Evolutionary conservation across 331 rosid genomes (phyloP).

Genomic region (Malus hybrid): DNA sequence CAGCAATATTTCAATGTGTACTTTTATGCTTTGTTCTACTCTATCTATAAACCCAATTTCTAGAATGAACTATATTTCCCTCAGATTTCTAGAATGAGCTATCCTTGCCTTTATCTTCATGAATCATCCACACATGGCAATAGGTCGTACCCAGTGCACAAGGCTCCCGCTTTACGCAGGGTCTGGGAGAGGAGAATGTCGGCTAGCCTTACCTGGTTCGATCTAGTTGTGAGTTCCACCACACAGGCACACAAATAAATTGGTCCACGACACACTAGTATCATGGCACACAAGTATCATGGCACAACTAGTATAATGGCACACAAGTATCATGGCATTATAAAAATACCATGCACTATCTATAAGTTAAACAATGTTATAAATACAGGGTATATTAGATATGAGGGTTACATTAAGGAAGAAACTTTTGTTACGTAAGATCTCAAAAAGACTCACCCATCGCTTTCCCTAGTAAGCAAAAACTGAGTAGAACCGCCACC

Average conservation of each 20-base stretch:
- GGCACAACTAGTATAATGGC: not conserved
- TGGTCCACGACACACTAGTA: too few relatives aligned
- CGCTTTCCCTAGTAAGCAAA: slow-evolving; percentile 76
- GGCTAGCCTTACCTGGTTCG: not conserved
- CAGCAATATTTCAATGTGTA: not conserved
- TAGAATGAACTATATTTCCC: not conserved
- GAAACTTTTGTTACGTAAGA: not conserved
- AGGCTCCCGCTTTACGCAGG: too few relatives aligned
- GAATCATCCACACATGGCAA: not conserved
- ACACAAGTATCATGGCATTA: not conserved
- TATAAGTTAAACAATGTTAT: not conserved
- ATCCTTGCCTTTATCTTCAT: not conserved
- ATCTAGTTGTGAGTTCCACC: not conserved
- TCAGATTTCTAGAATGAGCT: not conserved
- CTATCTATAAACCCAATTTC: not conserved
- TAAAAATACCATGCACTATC: not conserved
- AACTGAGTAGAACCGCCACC: slow-evolving; percentile 91
- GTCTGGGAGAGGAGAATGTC: too few relatives aligned
- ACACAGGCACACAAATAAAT: not conserved
- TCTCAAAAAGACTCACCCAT: slow-evolving; percentile 63
- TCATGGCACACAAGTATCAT: too few relatives aligned
- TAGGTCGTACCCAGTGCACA: too few relatives aligned
- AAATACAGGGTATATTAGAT: not conserved
- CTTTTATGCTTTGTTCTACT: not conserved
- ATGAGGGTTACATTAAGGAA: not conserved